A percentile compares a stretch with the other conserved stretches of the same genome.
phyloP scores from a whole-genome alignment of 129 eudicot genomes.

The Centaurea solstitialis region DNA sequence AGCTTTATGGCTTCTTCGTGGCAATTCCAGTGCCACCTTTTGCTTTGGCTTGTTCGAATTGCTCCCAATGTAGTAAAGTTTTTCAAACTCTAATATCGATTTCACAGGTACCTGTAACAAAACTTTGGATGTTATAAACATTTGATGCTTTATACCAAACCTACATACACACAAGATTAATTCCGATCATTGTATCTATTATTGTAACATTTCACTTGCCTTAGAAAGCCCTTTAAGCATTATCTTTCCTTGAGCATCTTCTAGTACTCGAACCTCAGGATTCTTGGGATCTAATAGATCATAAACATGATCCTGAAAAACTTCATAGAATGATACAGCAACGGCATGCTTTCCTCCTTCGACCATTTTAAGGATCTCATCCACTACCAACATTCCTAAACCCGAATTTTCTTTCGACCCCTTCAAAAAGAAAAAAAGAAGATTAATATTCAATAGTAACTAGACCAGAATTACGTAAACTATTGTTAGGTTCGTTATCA shows the following conservation, averaged over 20 bases:
- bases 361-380: constrained; percentile 48
- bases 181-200: neutral
- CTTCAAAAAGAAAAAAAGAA: constrained; percentile 31
- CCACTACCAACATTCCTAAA: constrained; percentile 53
- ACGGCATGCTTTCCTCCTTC: constrained; percentile 45
- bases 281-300: constrained; percentile 62
- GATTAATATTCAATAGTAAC: constrained; percentile 1
- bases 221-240: constrained; percentile 71
- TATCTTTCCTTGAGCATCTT: constrained; percentile 69
- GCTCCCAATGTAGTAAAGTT: constrained; percentile 32
- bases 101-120: constrained; percentile 55
- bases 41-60: constrained; percentile 30
- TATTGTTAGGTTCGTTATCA: neutral
- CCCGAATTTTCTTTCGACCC: constrained; percentile 73
- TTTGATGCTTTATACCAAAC: neutral
- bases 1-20: constrained; percentile 72
- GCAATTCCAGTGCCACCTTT: constrained; percentile 44
- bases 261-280: constrained; percentile 70
- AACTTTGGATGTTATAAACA: neutral
- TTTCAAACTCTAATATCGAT: constrained; percentile 59
- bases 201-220: constrained; percentile 42
- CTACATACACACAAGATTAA: neutral
- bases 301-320: constrained; percentile 61
- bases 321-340: constrained; percentile 71
- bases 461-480: neutral